Conservation (phyloP, 768 basidiomycete genomes). For the Favolaschia claudopus region DNA sequence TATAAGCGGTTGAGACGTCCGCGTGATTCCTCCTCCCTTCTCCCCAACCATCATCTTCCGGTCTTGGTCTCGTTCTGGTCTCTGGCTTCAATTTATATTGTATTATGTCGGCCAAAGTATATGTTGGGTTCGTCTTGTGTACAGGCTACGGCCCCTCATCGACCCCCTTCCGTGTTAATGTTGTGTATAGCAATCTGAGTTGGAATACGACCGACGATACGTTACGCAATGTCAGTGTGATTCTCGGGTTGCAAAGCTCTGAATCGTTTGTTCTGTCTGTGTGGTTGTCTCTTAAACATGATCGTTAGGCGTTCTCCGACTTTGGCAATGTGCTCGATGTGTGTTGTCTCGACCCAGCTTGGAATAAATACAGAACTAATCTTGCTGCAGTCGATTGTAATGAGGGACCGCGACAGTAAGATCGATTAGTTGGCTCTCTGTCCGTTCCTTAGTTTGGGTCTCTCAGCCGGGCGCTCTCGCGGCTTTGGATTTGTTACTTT, state of each 20-base stretch:
- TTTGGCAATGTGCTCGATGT: constrained; percentile 93
- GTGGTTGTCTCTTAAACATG: constrained; percentile 58
- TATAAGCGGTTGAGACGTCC: constrained; percentile 46
- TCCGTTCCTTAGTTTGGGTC: not conserved
- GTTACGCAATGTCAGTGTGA: constrained; percentile 84
- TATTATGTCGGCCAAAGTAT: constrained; percentile 85
- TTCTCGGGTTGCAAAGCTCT: constrained; percentile 41
- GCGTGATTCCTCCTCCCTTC: constrained; percentile 41
- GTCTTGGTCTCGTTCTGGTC: constrained; percentile 62
- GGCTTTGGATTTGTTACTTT: constrained; percentile 97
- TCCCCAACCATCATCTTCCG: constrained; percentile 61
- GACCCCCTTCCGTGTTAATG: constrained; percentile 55
- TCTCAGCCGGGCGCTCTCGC: constrained; percentile 81
- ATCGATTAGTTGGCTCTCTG: not conserved
- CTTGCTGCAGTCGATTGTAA: constrained; percentile 85
- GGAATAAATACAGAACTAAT: constrained; percentile 47
- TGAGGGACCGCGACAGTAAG: constrained; percentile 92
- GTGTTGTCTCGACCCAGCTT: constrained; percentile 59
- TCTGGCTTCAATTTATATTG: constrained; percentile 61
- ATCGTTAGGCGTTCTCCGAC: constrained; percentile 80
- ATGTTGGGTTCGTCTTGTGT: constrained; percentile 90
- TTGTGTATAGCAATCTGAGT: constrained; percentile 85
- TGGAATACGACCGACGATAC: constrained; percentile 96
- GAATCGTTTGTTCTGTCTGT: constrained; percentile 37
- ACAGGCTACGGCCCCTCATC: constrained; percentile 54